Conservation (phyloP, 306 rosid species). For the Vigna radiata region DNA sequence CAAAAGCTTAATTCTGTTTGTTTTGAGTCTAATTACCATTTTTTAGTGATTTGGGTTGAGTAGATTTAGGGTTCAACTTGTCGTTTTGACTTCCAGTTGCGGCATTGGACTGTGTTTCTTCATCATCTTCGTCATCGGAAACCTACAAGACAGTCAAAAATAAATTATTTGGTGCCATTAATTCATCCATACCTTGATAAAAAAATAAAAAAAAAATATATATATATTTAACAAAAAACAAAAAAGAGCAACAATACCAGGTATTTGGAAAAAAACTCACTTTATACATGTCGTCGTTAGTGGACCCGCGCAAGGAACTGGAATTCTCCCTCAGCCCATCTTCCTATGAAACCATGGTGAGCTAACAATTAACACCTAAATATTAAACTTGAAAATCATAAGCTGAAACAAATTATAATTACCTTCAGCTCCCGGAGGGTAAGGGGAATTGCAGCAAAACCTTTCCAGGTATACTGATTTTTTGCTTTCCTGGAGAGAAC, state of each 20-base stretch:
- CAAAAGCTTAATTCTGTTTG: neutral
- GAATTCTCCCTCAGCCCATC: slow-evolving; percentile 65
- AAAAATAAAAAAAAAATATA: too few relatives aligned
- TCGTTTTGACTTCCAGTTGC: slow-evolving; percentile 81
- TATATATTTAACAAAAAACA: neutral
- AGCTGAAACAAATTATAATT: neutral
- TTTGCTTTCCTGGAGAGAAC: slow-evolving; percentile 84
- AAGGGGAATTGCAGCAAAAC: slow-evolving; percentile 71
- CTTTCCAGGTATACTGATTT: slow-evolving; percentile 93
- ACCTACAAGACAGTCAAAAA: slow-evolving; percentile 42
- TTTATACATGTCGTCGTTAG: slow-evolving; percentile 51
- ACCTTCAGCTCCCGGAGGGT: slow-evolving; percentile 80
- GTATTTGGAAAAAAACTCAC: slow-evolving; percentile 44
- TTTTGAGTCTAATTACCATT: slow-evolving; percentile 48
- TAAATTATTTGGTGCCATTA: neutral
- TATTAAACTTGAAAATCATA: neutral
- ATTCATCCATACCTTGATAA: neutral
- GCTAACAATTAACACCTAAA: slow-evolving; percentile 6
- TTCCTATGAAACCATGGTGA: slow-evolving; percentile 54
- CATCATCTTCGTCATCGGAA: slow-evolving; percentile 79
- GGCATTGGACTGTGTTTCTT: slow-evolving; percentile 56
- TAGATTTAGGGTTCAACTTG: slow-evolving; percentile 45
- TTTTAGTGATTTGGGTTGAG: slow-evolving; percentile 44
- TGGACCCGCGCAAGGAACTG: slow-evolving; percentile 47
- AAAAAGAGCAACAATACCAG: neutral